These are phyloP conservation scores for Colletotrichum destructivum DNA, from an alignment of 2,329 filamentous ascomycete species.

Conservation along the genomic window DNA sequence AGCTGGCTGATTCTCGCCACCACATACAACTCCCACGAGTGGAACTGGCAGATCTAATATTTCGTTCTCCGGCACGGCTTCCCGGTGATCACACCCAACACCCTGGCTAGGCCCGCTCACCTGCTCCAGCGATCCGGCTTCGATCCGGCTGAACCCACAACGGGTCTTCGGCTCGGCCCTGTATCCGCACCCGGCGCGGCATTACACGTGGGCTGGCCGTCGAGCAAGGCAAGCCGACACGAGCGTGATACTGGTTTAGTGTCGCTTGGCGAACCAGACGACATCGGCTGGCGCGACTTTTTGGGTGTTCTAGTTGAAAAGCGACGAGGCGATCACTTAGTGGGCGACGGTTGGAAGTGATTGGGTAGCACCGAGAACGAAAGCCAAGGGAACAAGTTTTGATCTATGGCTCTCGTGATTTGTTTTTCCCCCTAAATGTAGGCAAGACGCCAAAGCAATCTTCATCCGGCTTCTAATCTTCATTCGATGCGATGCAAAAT, in stretches of 20 bases:
- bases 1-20: constrained; percentile 19
- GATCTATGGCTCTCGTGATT: too few species aligned
- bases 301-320: constrained; percentile 25
- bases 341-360: constrained; percentile 3
- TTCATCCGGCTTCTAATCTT: neutral
- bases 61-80: constrained; percentile 16
- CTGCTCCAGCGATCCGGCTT: constrained; percentile 6
- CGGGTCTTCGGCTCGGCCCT: neutral
- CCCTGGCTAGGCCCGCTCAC: constrained; percentile 27
- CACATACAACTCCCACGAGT: constrained; percentile 24
- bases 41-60: constrained; percentile 33
- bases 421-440: neutral
- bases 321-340: constrained; percentile 13
- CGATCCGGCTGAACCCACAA: constrained; percentile 2
- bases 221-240: constrained; percentile 8
- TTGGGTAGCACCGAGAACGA: neutral
- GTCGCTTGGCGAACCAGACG: constrained; percentile 4
- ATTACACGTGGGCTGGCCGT: constrained; percentile 21
- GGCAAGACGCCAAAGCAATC: too few species aligned
- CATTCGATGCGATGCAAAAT: too few species aligned
- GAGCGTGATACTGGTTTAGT: constrained; percentile 19
- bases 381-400: too few species aligned
- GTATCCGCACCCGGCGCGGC: constrained; percentile 21
- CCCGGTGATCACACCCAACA: constrained; percentile 26
- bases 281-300: constrained; percentile 15